Conservation (phyloP, 1,139 yeast species). For the Debaryomycetaceae sp. region DNA sequence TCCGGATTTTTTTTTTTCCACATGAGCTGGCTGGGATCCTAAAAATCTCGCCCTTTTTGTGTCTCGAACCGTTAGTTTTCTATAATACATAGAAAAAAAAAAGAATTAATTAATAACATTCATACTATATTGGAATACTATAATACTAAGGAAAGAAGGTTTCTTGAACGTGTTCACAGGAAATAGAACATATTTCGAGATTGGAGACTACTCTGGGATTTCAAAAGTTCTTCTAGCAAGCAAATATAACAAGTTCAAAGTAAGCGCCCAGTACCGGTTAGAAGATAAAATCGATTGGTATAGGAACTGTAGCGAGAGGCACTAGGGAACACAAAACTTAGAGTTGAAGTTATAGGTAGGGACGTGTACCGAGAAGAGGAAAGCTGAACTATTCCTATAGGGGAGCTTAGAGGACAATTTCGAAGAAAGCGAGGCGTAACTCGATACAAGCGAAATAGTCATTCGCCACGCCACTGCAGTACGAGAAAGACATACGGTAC, state of each 20-base stretch:
- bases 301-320: not conserved
- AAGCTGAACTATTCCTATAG: not conserved
- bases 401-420: not conserved
- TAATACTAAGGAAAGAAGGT: not conserved
- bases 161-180: not conserved
- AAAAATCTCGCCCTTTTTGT: not conserved
- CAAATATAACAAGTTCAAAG: not conserved
- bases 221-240: not conserved
- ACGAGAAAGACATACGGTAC: not conserved
- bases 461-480: not conserved
- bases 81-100: not conserved
- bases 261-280: not conserved
- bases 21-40: slow-evolving; percentile 1
- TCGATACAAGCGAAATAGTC: not conserved
- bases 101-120: not conserved
- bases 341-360: not conserved
- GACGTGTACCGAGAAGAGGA: not conserved
- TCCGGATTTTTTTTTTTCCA: slow-evolving; percentile 13
- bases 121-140: not conserved
- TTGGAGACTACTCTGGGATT: not conserved
- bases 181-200: not conserved
- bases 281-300: not conserved
- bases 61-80: not conserved
- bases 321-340: not conserved
- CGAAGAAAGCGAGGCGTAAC: not conserved